phyloP scores from a whole-genome alignment of 2,329 filamentous ascomycete genomes.

The Exophiala spinifera region DNA sequence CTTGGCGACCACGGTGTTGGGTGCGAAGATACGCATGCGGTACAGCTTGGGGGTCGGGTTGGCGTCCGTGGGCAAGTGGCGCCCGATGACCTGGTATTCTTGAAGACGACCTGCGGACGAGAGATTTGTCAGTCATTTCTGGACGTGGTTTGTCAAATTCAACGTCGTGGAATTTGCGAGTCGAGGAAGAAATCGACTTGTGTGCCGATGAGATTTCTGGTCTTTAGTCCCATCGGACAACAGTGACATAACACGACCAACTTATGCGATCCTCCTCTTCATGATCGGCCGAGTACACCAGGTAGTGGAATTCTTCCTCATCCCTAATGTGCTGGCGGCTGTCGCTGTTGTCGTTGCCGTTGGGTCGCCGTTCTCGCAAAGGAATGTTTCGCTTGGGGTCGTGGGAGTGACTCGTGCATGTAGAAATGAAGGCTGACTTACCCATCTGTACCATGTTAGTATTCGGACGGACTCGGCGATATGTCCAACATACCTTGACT shows the following conservation, averaged over 20 bases:
- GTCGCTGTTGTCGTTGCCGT: too few relatives aligned
- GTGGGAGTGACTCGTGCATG: background rate
- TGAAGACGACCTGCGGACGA: constrained; percentile 81
- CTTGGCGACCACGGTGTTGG: constrained; percentile 97
- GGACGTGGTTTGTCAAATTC: too few relatives aligned
- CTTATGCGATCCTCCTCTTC: too few relatives aligned
- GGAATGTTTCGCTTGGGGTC: background rate
- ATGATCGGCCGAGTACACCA: too few relatives aligned
- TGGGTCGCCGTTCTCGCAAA: too few relatives aligned
- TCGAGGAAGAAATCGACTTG: too few relatives aligned
- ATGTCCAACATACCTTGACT: constrained; percentile 48
- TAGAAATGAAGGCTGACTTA: constrained; percentile 46
- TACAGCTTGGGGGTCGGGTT: constrained; percentile 98
- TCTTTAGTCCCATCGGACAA: background rate
- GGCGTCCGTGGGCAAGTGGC: constrained; percentile 95
- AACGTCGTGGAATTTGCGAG: too few relatives aligned
- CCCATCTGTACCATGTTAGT: constrained; percentile 54
- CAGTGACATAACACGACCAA: background rate
- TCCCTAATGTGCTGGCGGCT: too few relatives aligned
- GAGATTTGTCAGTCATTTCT: constrained; percentile 13
- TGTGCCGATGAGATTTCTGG: too few relatives aligned
- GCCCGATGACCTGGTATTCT: constrained; percentile 99
- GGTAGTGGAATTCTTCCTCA: too few relatives aligned
- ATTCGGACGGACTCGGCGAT: constrained; percentile 24
- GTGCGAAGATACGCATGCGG: constrained; percentile 99